A percentile compares a stretch with the other conserved stretches of the same genome.
Evolutionary conservation across 106 monocot species (phyloP).

Genomic region (Dioscorea zingiberensis): DNA sequence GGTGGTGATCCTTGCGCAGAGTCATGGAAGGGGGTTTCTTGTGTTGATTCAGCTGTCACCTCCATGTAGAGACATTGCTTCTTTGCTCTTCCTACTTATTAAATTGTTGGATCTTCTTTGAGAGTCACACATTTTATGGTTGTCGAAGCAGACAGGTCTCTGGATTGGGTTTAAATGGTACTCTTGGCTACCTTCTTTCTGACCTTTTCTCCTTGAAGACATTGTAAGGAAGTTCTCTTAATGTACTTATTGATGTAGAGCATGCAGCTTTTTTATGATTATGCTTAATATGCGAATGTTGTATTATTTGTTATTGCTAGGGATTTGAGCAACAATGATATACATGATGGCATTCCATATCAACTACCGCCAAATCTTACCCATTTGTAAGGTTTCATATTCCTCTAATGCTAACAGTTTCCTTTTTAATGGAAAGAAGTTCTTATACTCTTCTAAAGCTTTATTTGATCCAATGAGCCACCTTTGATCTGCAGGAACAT

Average conservation of each 20-base stretch:
- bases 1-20: conserved; percentile 63
- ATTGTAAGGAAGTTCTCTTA: conserved; percentile 40
- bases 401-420: neutral
- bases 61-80: conserved; percentile 26
- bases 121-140: no score
- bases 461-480: neutral
- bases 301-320: conserved; percentile 21
- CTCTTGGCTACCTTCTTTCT: conserved; percentile 68
- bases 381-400: conserved; percentile 39
- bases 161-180: conserved; percentile 67
- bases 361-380: conserved; percentile 85
- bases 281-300: no score
- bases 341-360: conserved; percentile 68
- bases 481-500: conserved; percentile 59
- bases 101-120: no score
- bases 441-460: neutral
- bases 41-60: conserved; percentile 41
- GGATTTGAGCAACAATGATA: conserved; percentile 82
- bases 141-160: conserved; percentile 42
- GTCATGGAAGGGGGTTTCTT: conserved; percentile 62
- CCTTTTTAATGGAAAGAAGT: neutral
- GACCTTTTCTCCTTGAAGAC: conserved; percentile 63
- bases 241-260: neutral
- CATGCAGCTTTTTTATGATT: neutral
- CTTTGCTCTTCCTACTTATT: neutral